Conservation (phyloP, 2,329 filamentous ascomycete genomes). For the Botrytis cinerea region DNA sequence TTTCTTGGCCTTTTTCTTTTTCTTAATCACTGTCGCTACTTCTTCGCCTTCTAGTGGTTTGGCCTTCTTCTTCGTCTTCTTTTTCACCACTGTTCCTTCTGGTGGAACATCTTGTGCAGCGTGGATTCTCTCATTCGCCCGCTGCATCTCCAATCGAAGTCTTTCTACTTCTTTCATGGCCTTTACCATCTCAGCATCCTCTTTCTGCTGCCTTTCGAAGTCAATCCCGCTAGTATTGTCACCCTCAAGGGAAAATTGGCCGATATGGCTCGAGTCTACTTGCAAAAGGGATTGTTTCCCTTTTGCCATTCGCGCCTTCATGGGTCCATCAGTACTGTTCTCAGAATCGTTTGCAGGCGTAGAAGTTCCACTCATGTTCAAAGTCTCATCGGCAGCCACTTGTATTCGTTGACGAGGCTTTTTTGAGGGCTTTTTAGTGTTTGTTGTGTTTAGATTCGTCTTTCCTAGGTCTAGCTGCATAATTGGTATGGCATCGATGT, state of each 20-base stretch:
- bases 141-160: slow-evolving; percentile 84
- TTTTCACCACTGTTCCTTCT: slow-evolving; percentile 64
- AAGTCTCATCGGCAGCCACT: slow-evolving; percentile 72
- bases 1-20: slow-evolving; percentile 55
- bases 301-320: slow-evolving; percentile 53
- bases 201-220: slow-evolving; percentile 67
- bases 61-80: slow-evolving; percentile 57
- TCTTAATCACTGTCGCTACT: slow-evolving; percentile 37
- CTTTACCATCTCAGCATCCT: slow-evolving; percentile 85
- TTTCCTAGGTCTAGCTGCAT: slow-evolving; percentile 83
- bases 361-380: slow-evolving; percentile 55
- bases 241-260: slow-evolving; percentile 68
- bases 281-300: slow-evolving; percentile 69
- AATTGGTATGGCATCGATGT: slow-evolving; percentile 94
- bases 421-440: slow-evolving; percentile 42
- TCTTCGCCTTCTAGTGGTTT: slow-evolving; percentile 34
- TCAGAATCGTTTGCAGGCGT: slow-evolving; percentile 57
- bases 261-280: slow-evolving; percentile 83
- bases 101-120: slow-evolving; percentile 62
- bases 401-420: slow-evolving; percentile 62
- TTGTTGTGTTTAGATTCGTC: slow-evolving; percentile 38
- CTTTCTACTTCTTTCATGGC: slow-evolving; percentile 89
- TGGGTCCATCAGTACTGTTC: slow-evolving; percentile 49
- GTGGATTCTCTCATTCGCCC: slow-evolving; percentile 73
- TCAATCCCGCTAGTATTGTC: slow-evolving; percentile 49